Conservation (phyloP, 2,329 filamentous ascomycete genomes). For the Pyricularia sp. region DNA sequence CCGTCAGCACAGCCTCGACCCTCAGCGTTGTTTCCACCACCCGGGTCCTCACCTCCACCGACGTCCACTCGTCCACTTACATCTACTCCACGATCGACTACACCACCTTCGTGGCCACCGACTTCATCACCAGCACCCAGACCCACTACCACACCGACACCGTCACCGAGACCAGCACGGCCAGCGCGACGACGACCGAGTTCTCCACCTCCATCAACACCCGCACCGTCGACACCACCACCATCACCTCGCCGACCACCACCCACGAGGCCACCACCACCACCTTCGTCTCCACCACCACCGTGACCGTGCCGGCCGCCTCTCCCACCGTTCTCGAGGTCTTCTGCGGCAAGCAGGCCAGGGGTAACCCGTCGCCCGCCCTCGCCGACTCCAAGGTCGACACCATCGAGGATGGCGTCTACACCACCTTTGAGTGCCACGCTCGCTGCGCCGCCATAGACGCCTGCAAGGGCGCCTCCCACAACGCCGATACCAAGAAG, state of each 20-base stretch:
- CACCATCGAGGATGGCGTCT: background rate
- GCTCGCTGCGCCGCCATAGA: background rate
- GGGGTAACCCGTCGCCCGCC: background rate
- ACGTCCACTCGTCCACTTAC: background rate
- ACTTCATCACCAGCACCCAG: conserved; percentile 1
- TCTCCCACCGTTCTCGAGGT: background rate
- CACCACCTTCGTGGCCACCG: background rate
- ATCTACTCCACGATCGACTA: background rate
- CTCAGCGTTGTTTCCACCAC: background rate
- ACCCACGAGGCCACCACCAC: background rate
- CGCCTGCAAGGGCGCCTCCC: background rate
- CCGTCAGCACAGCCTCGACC: background rate
- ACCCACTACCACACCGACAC: background rate
- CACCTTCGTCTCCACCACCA: background rate
- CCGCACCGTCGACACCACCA: background rate
- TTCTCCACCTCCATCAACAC: background rate
- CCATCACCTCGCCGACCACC: background rate
- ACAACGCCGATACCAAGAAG: background rate
- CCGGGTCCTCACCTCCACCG: background rate
- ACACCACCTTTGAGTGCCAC: background rate
- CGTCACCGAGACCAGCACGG: background rate
- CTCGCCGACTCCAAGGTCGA: background rate
- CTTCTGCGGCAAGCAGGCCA: background rate
- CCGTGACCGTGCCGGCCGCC: background rate
- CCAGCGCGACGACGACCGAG: background rate